Base-by-base conservation (phyloP, 2,329 filamentous ascomycete species). In the Aureobasidium sp. region DNA sequence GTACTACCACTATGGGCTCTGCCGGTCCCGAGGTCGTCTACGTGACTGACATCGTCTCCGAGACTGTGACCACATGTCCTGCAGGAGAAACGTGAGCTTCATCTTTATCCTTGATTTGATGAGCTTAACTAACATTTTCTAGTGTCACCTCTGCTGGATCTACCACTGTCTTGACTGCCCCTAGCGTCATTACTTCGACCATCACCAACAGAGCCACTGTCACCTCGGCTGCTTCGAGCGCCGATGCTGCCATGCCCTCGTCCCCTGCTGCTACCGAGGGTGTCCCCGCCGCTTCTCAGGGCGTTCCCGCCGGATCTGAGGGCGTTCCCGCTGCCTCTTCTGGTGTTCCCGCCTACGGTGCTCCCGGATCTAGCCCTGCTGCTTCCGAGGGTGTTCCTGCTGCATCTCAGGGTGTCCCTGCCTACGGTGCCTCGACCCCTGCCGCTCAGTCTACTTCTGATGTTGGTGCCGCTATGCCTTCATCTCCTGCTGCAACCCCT, bases 51-150 rank as follows among this genome's bases (percentile, higher is more conserved):
- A 42, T 63, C 34, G 39, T 60, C 39, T 39, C 48, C 21, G 42
- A 49, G 45, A 63, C 61, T 3, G 42, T 63, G 9, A 63, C 61
- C 2, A 62, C 61, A 3, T 62, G 61, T 37, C 61, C 61, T n/a
- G 54, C 53, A 16, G 61, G 61, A 21, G 21, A 21, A 21, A 21
- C 21, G 21, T 21, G 21, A 21, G 21, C 21, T 21, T 21, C 21
- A 21, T 21, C 21, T 21, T 21, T 21, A 21, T 21, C 21, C 21
- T 21, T 21, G 21, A 21, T 21, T 21, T 21, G 21, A 21, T 21
- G 21, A 21, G 21, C 21, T 21, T 21, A 21, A 21, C 21, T 21
- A 21, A 21, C 21, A 21, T 21, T 21, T 21, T 21, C 21, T 21
- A 21, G 21, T 21, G 21, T 21, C 21, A 21, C 21, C 21, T 21